Base-by-base conservation (phyloP, 2,329 filamentous ascomycete genomes). In the Fusarium sp. region DNA sequence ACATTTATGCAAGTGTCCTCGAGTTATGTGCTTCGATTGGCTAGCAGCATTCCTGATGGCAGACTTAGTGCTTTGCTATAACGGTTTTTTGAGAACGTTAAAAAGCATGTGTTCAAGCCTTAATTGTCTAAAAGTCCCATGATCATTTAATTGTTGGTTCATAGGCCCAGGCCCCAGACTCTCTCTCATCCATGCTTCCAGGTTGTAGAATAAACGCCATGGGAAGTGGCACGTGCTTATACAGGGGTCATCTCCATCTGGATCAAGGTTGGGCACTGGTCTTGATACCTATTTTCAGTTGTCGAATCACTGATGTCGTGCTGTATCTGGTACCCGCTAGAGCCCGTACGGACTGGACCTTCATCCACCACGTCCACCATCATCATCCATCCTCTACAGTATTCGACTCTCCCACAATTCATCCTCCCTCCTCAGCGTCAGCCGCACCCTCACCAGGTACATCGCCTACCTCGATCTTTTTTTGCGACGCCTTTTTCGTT, bases 151-250 rank as follows among this genome's bases (percentile, higher is more conserved):
- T 27, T 45, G 38, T 33, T 55, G 20, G 40, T 23, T 55, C 17
- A 53, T 26, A 58, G 44, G 35, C 38, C 41, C 46, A n/a, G 15
- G 32, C n/a, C 57, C 38, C 45, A 38, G 60, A 45, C 37, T 53
- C 49, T 44, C 38, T 15, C 48, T 52, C 13, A 38, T 27, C 32
- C 60, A 46, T 45, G n/a, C 38, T 70, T 45, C 58, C 46, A 56
- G 57, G 45, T 20, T 41, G 27, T 33, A 52, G 23, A 55, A 55
- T 56, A 64, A 64, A 68, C 50, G 59, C 64, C 59, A 70, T 48
- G 37, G 20, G 27, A 42, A 46, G 45, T 74, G 75, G 75, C 75
- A 74, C 75, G 75, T 76, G 75, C 75, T 46, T 68, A 65, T 67
- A 68, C 75, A 76, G 70, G 75, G 75, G 75, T 66, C 64, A 55